Percentiles rank a stretch among this genome's conserved stretches.
phyloP scores from a whole-genome alignment of 2,329 filamentous ascomycete species.

The Ceratocystis albifundus region DNA sequence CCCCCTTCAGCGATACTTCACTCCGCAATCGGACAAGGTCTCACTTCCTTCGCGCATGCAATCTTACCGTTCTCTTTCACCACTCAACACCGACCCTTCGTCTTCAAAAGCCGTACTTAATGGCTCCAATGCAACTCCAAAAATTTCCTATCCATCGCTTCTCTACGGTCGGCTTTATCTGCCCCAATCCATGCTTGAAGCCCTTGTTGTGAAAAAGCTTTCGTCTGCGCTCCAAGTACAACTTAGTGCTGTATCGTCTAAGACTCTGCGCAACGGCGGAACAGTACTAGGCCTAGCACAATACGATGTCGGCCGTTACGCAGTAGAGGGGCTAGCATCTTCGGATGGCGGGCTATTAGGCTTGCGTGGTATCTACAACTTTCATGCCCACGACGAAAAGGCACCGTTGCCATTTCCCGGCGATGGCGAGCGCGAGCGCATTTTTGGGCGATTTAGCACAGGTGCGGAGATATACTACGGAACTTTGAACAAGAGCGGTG shows the following conservation, averaged over 20 bases:
- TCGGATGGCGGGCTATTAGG: conserved; percentile 86
- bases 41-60: conserved; percentile 66
- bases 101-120: conserved; percentile 23
- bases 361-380: conserved; percentile 84
- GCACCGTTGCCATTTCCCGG: conserved; percentile 24
- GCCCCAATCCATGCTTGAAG: conserved; percentile 75
- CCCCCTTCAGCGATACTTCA: conserved; percentile 54
- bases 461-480: conserved; percentile 95
- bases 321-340: conserved; percentile 78
- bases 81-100: conserved; percentile 26
- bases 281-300: conserved; percentile 62
- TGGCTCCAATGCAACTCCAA: conserved; percentile 27
- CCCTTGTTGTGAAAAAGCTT: conserved; percentile 67
- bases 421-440: conserved; percentile 42
- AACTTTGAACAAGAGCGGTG: conserved; percentile 83
- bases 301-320: conserved; percentile 79
- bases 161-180: conserved; percentile 71
- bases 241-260: conserved; percentile 65
- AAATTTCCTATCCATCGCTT: conserved; percentile 39
- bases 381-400: conserved; percentile 56
- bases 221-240: conserved; percentile 68
- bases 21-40: conserved; percentile 59
- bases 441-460: conserved; percentile 74
- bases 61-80: conserved; percentile 66
- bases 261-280: conserved; percentile 59